These are phyloP conservation scores for Populus trichocarpa DNA, from an alignment of 441 rosid species.

Conservation along the genomic window DNA sequence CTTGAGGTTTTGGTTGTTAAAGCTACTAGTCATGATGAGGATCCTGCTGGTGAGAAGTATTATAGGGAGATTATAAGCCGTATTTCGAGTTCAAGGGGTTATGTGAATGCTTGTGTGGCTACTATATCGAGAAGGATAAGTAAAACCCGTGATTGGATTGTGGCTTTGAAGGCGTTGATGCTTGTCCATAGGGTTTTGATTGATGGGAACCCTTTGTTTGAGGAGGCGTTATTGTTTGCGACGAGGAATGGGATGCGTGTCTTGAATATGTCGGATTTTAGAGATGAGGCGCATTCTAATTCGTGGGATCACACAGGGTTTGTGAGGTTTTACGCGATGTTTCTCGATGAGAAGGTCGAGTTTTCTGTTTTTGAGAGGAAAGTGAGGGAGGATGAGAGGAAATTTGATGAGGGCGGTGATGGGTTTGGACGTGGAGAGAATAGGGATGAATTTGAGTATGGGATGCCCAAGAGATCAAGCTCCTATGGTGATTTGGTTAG, in stretches of 20 bases:
- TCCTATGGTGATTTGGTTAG: constrained; percentile 36
- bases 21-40: constrained; percentile 66
- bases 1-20: constrained; percentile 70
- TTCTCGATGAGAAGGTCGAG: constrained; percentile 66
- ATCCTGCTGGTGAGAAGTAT: constrained; percentile 56
- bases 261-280: constrained; percentile 59
- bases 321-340: constrained; percentile 53
- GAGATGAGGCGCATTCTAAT: constrained; percentile 56
- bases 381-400: constrained; percentile 22
- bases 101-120: constrained; percentile 57
- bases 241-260: constrained; percentile 58
- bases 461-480: constrained; percentile 27
- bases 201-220: constrained; percentile 62
- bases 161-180: constrained; percentile 63
- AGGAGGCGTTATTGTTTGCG: constrained; percentile 50
- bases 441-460: constrained; percentile 36
- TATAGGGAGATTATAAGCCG: constrained; percentile 44
- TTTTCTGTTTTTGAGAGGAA: constrained; percentile 44
- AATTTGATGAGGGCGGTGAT: constrained; percentile 32
- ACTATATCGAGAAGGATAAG: constrained; percentile 51
- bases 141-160: constrained; percentile 67
- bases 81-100: constrained; percentile 43
- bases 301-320: constrained; percentile 71
- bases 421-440: constrained; percentile 24
- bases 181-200: constrained; percentile 58